phyloP scores from a whole-genome alignment of 192 early-diverging fungal genomes.

The Chytriomyces hyalinus region DNA sequence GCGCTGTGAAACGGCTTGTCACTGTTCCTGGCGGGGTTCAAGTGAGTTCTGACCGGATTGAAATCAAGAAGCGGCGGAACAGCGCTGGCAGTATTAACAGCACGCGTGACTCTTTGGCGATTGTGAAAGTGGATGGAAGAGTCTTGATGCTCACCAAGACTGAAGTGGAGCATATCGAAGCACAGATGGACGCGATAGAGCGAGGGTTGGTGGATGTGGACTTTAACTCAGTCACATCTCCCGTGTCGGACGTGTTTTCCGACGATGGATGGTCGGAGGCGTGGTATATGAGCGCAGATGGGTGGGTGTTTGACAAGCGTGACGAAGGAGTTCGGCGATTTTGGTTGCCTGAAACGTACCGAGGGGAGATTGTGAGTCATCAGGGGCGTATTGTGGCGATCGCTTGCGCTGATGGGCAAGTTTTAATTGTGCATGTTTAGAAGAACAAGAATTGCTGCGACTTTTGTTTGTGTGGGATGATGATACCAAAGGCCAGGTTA shows the following conservation, averaged over 20 bases:
- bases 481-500: too few relatives aligned
- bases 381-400: constrained; percentile 33
- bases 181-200: constrained; percentile 9
- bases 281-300: constrained; percentile 27
- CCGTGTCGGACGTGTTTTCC: neutral
- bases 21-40: constrained; percentile 16
- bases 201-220: neutral
- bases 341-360: constrained; percentile 16
- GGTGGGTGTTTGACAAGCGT: constrained; percentile 29
- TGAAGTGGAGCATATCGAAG: constrained; percentile 7
- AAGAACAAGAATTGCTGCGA: neutral
- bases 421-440: constrained; percentile 37
- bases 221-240: neutral
- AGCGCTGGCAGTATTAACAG: neutral
- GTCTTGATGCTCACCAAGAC: constrained; percentile 7
- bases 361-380: constrained; percentile 26
- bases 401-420: constrained; percentile 19
- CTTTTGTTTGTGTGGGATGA: too few relatives aligned
- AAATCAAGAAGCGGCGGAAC: constrained; percentile 15
- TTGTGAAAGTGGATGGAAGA: constrained; percentile 32
- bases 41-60: constrained; percentile 14
- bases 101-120: neutral
- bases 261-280: constrained; percentile 4
- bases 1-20: neutral
- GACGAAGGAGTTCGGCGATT: constrained; percentile 20